Percentiles rank a stretch among this genome's conserved stretches.
phyloP scores from a whole-genome alignment of 805 yeast species.

The Teunomyces lycoperdinae region DNA sequence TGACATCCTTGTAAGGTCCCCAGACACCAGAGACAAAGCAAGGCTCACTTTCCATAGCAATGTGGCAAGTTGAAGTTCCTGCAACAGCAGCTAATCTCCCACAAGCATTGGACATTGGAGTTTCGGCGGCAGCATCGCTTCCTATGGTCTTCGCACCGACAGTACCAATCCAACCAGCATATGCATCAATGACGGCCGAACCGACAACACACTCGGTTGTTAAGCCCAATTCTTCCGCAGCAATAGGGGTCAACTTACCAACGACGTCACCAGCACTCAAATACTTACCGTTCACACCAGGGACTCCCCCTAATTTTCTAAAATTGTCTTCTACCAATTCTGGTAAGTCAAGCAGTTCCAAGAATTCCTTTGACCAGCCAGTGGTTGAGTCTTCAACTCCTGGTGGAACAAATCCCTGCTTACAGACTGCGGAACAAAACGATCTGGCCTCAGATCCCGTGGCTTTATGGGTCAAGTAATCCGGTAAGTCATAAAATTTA shows the following conservation, averaged over 20 bases:
- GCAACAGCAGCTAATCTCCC: slow-evolving; percentile 97
- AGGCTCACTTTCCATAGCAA: slow-evolving; percentile 79
- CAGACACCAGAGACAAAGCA: slow-evolving; percentile 95
- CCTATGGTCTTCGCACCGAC: slow-evolving; percentile 75
- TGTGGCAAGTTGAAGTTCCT: slow-evolving; percentile 96
- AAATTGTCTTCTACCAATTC: slow-evolving; percentile 79
- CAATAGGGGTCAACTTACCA: slow-evolving; percentile 60
- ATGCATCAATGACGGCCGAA: slow-evolving; percentile 95
- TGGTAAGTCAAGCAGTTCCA: slow-evolving; percentile 62
- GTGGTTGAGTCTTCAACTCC: slow-evolving; percentile 84
- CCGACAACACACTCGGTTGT: slow-evolving; percentile 81
- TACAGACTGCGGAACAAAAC: slow-evolving; percentile 88
- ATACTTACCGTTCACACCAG: slow-evolving; percentile 68
- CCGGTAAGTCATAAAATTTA: slow-evolving; percentile 91
- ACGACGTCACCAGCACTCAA: slow-evolving; percentile 87
- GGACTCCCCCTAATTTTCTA: slow-evolving; percentile 78
- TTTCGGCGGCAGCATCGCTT: slow-evolving; percentile 30
- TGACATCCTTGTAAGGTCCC: slow-evolving; percentile 96
- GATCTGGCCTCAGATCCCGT: slow-evolving; percentile 86
- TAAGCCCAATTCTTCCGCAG: slow-evolving; percentile 84
- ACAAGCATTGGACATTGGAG: slow-evolving; percentile 60
- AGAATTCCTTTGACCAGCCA: slow-evolving; percentile 89
- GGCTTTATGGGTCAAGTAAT: slow-evolving; percentile 86
- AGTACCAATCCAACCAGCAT: slow-evolving; percentile 98
- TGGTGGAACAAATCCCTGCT: slow-evolving; percentile 89